Conservation (phyloP, 2,329 filamentous ascomycete species). For the Lasiodiplodia sp. region DNA sequence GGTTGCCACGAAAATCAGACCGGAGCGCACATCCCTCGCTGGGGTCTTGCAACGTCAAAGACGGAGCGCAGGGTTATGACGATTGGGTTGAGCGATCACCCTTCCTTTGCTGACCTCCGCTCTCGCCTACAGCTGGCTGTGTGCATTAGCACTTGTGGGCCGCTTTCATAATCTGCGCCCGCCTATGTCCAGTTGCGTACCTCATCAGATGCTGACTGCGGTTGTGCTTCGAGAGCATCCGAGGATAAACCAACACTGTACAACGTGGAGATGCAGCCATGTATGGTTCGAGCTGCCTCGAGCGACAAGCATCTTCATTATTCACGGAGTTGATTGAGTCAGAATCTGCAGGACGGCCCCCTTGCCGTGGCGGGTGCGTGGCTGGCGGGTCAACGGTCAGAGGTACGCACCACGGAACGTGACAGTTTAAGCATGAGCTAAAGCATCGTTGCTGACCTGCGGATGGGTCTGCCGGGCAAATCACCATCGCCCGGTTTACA, state of each 20-base stretch:
- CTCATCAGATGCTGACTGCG: background rate
- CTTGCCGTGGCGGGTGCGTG: background rate
- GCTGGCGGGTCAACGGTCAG: conserved; percentile 16
- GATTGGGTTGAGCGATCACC: background rate
- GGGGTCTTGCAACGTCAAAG: background rate
- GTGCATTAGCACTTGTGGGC: background rate
- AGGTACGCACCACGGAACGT: background rate
- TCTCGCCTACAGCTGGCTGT: background rate
- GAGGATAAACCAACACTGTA: background rate
- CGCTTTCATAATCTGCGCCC: background rate
- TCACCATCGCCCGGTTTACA: background rate
- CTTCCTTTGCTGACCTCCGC: background rate
- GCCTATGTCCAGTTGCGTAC: background rate
- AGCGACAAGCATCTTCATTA: background rate
- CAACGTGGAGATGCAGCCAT: background rate
- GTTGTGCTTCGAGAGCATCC: background rate
- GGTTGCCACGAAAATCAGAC: background rate
- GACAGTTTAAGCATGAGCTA: background rate
- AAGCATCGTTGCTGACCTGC: background rate
- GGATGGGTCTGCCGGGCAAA: background rate
- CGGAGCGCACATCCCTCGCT: background rate
- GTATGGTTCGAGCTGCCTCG: background rate
- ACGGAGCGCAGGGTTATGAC: background rate
- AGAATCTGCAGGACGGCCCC: background rate
- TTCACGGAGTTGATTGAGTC: background rate